phyloP scores from a whole-genome alignment of 2,329 filamentous ascomycete species.

The Colletotrichum scovillei region DNA sequence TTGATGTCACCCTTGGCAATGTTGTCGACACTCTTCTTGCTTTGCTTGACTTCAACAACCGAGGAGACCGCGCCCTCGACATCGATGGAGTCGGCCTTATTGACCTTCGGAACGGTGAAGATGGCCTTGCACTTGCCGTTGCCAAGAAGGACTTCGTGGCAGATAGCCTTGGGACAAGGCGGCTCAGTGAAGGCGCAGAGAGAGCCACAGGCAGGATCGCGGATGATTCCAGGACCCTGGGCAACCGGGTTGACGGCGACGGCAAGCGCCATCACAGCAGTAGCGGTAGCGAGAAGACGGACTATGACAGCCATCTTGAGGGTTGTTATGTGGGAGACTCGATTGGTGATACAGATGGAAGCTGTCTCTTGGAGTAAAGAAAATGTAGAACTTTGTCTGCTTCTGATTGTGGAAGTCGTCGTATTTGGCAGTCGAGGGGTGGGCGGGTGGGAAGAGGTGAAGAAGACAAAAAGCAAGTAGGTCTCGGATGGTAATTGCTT shows the following conservation, averaged over 20 bases:
- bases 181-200: not conserved
- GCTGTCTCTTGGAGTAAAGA: not conserved
- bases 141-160: slow-evolving; percentile 1
- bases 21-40: not conserved
- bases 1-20: not conserved
- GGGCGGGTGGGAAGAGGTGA: not conserved
- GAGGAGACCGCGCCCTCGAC: not conserved
- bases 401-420: not conserved
- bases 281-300: not conserved
- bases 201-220: not conserved
- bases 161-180: not conserved
- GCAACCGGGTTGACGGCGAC: not conserved
- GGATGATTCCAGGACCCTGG: not conserved
- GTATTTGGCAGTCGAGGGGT: not conserved
- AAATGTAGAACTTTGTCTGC: not conserved
- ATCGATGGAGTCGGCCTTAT: not conserved
- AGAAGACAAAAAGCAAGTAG: not conserved
- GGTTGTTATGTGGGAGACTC: not conserved
- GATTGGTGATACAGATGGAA: not conserved
- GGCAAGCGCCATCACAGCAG: not conserved
- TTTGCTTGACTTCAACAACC: not conserved
- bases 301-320: not conserved
- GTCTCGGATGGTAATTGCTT: not conserved
- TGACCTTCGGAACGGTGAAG: not conserved
- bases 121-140: slow-evolving; percentile 8